phyloP scores from a whole-genome alignment of 169 alveolate genomes.

The Plasmodium berghei region DNA sequence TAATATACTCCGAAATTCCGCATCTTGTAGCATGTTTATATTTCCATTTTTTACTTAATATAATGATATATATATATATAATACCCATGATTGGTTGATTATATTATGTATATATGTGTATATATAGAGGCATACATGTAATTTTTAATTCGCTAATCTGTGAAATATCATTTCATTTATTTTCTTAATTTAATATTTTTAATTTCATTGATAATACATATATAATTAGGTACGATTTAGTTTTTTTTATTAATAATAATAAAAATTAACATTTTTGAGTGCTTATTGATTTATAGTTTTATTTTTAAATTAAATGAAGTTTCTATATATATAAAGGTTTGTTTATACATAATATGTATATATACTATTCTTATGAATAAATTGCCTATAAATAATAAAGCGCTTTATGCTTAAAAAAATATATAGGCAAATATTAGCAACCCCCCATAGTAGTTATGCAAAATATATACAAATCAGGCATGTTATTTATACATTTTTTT shows the following conservation, averaged over 20 bases:
- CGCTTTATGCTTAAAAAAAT: neutral
- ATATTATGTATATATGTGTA: no score
- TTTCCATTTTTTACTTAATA: no score
- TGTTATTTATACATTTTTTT: neutral
- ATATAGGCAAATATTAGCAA: neutral
- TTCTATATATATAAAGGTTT: neutral
- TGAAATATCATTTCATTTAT: neutral
- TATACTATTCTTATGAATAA: no score
- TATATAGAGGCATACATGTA: no score
- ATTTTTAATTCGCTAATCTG: no score
- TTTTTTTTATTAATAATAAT: constrained; percentile 18
- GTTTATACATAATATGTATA: no score
- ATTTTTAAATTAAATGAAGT: constrained; percentile 27
- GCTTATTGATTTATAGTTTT: constrained; percentile 12
- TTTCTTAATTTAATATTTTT: neutral
- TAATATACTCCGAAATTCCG: no score
- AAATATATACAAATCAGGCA: neutral
- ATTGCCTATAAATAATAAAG: no score
- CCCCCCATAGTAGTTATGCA: neutral
- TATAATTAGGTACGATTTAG: neutral
- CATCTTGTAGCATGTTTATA: no score
- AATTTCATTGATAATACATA: neutral
- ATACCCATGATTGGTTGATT: no score
- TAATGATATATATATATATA: no score
- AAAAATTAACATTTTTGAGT: constrained; percentile 5